These are phyloP conservation scores for Ceratocystis diversiconidia DNA, from an alignment of 2,329 filamentous ascomycete genomes.

Conservation along the genomic window DNA sequence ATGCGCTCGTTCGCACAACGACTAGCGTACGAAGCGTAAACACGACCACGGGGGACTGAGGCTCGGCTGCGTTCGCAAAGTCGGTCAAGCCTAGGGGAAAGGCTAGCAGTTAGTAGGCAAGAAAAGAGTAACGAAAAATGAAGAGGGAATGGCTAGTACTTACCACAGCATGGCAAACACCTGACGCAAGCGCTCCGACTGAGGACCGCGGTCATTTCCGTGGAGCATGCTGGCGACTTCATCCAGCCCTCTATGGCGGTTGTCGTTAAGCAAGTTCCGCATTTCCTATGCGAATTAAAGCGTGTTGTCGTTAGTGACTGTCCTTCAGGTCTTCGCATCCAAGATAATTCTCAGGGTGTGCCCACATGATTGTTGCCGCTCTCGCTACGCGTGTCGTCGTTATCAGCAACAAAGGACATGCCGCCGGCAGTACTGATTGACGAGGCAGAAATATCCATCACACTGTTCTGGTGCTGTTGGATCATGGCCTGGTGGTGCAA, in stretches of 20 bases:
- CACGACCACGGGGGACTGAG: slow-evolving; percentile 80
- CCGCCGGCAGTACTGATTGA: slow-evolving; percentile 7
- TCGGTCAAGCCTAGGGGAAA: slow-evolving; percentile 47
- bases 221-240: slow-evolving; percentile 65
- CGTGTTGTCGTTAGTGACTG: neutral
- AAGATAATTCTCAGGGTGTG: too few species aligned
- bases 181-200: slow-evolving; percentile 70
- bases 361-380: slow-evolving; percentile 24
- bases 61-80: slow-evolving; percentile 62
- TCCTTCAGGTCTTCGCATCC: too few species aligned
- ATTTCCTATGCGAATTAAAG: slow-evolving; percentile 37
- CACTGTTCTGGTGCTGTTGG: slow-evolving; percentile 33
- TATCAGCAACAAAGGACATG: slow-evolving; percentile 12
- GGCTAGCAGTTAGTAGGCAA: neutral
- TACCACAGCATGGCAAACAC: slow-evolving; percentile 84
- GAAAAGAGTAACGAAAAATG: neutral
- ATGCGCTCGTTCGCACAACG: slow-evolving; percentile 87
- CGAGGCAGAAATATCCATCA: slow-evolving; percentile 14
- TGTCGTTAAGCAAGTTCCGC: slow-evolving; percentile 57
- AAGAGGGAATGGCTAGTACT: slow-evolving; percentile 24
- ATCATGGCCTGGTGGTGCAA: slow-evolving; percentile 28
- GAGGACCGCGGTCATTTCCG: slow-evolving; percentile 64
- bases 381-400: slow-evolving; percentile 14
- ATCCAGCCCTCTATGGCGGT: slow-evolving; percentile 50
- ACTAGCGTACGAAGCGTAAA: slow-evolving; percentile 90